Evolutionary conservation across 352 stramenopile genomes (phyloP).

Genomic region (Phytophthora crassamura): DNA sequence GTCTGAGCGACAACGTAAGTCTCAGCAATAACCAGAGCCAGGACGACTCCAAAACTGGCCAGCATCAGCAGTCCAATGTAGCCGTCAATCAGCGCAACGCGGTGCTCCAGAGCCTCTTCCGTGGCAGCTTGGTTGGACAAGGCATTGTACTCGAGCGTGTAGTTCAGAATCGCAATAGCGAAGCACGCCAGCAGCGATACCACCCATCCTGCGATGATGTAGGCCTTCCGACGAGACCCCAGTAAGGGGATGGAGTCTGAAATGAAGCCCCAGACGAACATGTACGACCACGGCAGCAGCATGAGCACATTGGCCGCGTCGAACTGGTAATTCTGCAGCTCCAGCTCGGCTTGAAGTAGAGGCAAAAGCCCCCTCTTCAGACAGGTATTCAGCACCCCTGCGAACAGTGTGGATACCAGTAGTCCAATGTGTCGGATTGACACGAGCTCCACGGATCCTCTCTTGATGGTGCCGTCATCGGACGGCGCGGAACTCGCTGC

Average conservation of each 20-base stretch:
- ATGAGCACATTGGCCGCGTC: slow-evolving; percentile 47
- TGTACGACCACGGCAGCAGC: slow-evolving; percentile 57
- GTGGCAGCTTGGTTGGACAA: slow-evolving; percentile 28
- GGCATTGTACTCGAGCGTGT: slow-evolving; percentile 53
- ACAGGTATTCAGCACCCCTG: slow-evolving; percentile 42
- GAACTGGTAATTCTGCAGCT: slow-evolving; percentile 39
- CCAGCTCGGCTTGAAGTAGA: slow-evolving; percentile 50
- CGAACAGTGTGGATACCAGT: slow-evolving; percentile 47
- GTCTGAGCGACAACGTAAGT: slow-evolving; percentile 68
- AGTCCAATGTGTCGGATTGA: slow-evolving; percentile 37
- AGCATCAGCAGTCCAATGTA: slow-evolving; percentile 56
- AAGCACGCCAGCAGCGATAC: slow-evolving; percentile 55
- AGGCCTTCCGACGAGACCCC: slow-evolving; percentile 55
- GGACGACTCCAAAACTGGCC: slow-evolving; percentile 55
- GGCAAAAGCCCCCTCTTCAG: slow-evolving; percentile 49
- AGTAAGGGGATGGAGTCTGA: slow-evolving; percentile 59
- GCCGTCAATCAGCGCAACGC: slow-evolving; percentile 41
- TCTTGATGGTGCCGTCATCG: slow-evolving; percentile 8
- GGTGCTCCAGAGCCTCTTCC: slow-evolving; percentile 22
- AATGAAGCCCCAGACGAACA: slow-evolving; percentile 57
- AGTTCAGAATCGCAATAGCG: slow-evolving; percentile 59
- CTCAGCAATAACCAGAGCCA: slow-evolving; percentile 57
- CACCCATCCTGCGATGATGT: slow-evolving; percentile 61
- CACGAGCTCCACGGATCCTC: slow-evolving; percentile 23
- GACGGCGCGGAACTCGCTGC: slow-evolving; percentile 19